Evolutionary conservation across 2,329 filamentous ascomycete species (phyloP), one percentile per base, ranked within the genome.

Genomic region (Dothistroma pini): DNA sequence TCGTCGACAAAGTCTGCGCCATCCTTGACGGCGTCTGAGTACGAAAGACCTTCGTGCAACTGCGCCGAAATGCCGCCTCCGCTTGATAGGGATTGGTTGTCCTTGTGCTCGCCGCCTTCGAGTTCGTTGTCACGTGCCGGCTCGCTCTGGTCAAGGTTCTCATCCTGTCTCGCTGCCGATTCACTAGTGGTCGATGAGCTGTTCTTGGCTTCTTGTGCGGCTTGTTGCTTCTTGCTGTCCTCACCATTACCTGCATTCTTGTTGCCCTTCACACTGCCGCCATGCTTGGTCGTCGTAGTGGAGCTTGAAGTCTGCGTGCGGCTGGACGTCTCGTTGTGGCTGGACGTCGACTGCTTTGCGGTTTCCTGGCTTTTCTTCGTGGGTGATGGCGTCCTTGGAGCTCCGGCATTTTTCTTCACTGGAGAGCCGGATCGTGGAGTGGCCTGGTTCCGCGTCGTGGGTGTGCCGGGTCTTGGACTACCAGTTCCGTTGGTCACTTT

Each of bases 111-210:
- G 44, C 41, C 35, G 4, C 29, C 49, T 14, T 41, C 49, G 9
- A 32, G 9, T 25, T 44, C 66, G 59, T 1, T 65, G 65, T 10
- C 69, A 63, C 11, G 63, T 59, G 7, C 31, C 35, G 51, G 31
- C 51, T 53, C 51, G n/a, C 11, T 31, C n/a, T 53, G 51, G 31
- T 32, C 50, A 11, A 57, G 44, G 14, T 21, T 57, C 50, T 48
- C 57, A 21, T 48, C 58, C 22, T 60, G 58, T 47, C 52, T 60
- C 16, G 21, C n/a, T 12, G 9, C 44, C 8, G 58, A 51, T 22
- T 60, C 58, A 19, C 58, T 56, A 2, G 58, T 50, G 25, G 44
- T 19, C 22, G 22, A 22, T 16, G 58, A 53, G 19, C 51, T 56
- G 10, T 25, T 31, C 8, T 38, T 11, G 6, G 55, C 55, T 31